Percentiles rank a stretch among this genome's conserved stretches.
These are phyloP conservation scores for Mucor mucedo DNA, from an alignment of 371 early-diverging fungal genomes.

Conservation along the genomic window DNA sequence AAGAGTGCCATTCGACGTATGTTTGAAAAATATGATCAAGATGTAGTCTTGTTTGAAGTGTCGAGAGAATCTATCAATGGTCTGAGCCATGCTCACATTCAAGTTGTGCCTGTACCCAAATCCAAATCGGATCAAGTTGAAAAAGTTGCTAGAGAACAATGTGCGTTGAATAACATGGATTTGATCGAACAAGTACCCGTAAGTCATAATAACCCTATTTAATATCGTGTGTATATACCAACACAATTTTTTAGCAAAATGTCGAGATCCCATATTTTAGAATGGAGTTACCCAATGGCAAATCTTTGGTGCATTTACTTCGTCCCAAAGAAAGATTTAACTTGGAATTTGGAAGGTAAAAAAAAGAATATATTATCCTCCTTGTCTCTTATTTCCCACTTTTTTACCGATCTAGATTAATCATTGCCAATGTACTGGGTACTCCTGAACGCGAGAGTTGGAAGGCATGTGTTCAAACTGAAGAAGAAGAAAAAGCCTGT, in stretches of 20 bases:
- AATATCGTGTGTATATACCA: too few relatives aligned
- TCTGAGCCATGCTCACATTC: conserved; percentile 68
- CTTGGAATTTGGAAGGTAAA: conserved; percentile 72
- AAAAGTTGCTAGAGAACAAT: conserved; percentile 40
- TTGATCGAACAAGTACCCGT: conserved; percentile 53
- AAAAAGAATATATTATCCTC: background rate
- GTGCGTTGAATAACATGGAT: conserved; percentile 37
- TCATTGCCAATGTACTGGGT: conserved; percentile 65
- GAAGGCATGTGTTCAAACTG: conserved; percentile 66
- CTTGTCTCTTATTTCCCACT: background rate
- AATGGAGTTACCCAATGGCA: conserved; percentile 67
- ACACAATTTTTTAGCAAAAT: conserved; percentile 22
- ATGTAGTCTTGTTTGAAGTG: conserved; percentile 75
- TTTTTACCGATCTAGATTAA: conserved; percentile 42
- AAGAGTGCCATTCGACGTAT: conserved; percentile 55
- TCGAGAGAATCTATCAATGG: conserved; percentile 52
- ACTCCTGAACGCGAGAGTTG: conserved; percentile 73
- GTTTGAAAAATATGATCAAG: conserved; percentile 56
- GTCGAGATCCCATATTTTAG: conserved; percentile 60
- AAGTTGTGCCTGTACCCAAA: conserved; percentile 61
- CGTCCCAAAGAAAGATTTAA: conserved; percentile 59
- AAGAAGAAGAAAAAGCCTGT: conserved; percentile 66
- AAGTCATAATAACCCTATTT: conserved; percentile 8
- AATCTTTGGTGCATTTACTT: conserved; percentile 50
- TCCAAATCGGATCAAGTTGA: conserved; percentile 42